Evolutionary conservation across 148 eudicot species (phyloP).

Genomic region (Fagopyrum tataricum): DNA sequence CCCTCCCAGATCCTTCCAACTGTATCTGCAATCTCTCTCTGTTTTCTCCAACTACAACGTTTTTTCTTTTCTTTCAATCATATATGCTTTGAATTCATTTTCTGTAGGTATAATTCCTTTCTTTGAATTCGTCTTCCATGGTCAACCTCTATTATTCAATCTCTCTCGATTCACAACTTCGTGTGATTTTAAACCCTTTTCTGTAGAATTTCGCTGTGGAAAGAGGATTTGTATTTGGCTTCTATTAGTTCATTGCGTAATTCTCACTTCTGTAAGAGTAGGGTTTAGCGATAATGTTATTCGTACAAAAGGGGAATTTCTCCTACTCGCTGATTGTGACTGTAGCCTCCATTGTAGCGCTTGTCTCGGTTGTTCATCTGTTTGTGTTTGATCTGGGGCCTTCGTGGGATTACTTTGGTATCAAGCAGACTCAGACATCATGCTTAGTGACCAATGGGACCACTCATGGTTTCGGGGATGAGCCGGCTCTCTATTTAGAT

Average conservation of each 20-base stretch:
- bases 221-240: not conserved
- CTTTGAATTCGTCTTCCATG: not conserved
- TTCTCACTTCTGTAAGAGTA: conserved; percentile 15
- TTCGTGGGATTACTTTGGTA: conserved; percentile 37
- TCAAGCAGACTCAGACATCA: conserved; percentile 29
- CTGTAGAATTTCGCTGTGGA: conserved; percentile 14
- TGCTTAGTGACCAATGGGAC: conserved; percentile 38
- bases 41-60: no score
- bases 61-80: not conserved
- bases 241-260: conserved; percentile 1
- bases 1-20: conserved; percentile 14
- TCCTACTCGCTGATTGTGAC: conserved; percentile 50
- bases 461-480: conserved; percentile 18
- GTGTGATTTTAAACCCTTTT: not conserved
- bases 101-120: no score
- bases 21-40: no score
- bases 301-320: conserved; percentile 47
- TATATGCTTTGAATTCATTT: not conserved
- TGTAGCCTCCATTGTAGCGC: conserved; percentile 40
- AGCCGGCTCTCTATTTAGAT: conserved; percentile 22
- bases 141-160: not conserved
- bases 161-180: not conserved
- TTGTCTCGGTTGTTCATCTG: conserved; percentile 51
- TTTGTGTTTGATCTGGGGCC: conserved; percentile 42
- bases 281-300: conserved; percentile 32